A percentile compares a stretch with the other conserved stretches of the same genome.
Conservation (phyloP, 805 yeast species). For the Helenozyma rhizophorensis region DNA sequence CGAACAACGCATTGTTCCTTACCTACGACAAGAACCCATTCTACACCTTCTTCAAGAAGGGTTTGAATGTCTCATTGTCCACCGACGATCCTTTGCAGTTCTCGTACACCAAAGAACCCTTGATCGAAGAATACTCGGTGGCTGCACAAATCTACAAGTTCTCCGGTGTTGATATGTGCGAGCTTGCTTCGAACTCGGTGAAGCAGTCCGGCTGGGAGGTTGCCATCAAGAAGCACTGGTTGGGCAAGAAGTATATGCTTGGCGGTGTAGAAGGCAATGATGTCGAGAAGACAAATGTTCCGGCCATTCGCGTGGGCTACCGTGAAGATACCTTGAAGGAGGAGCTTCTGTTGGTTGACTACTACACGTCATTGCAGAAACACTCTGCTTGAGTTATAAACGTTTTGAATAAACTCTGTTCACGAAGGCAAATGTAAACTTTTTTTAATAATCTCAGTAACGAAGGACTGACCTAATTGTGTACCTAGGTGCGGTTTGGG, state of each 20-base stretch:
- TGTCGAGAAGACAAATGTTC: slow-evolving; percentile 92
- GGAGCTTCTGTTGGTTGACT: slow-evolving; percentile 64
- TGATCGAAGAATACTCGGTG: slow-evolving; percentile 95
- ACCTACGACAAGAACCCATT: slow-evolving; percentile 98
- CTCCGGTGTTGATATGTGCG: slow-evolving; percentile 96
- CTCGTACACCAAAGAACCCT: slow-evolving; percentile 93
- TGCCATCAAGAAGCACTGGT: slow-evolving; percentile 84
- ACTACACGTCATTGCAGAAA: slow-evolving; percentile 39
- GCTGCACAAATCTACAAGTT: slow-evolving; percentile 97
- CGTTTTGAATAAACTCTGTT: too few relatives aligned
- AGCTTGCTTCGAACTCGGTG: slow-evolving; percentile 89
- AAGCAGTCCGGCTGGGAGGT: slow-evolving; percentile 92
- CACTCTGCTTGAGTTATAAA: too few relatives aligned
- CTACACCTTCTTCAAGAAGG: slow-evolving; percentile 84
- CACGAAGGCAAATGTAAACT: neutral
- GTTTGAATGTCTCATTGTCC: slow-evolving; percentile 88
- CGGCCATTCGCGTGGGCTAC: slow-evolving; percentile 79
- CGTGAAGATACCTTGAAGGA: slow-evolving; percentile 75
- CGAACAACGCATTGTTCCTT: slow-evolving; percentile 92
- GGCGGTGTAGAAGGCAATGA: slow-evolving; percentile 79
- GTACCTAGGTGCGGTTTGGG: too few relatives aligned
- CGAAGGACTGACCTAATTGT: neutral
- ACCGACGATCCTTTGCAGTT: slow-evolving; percentile 98
- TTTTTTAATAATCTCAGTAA: neutral
- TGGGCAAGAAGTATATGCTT: slow-evolving; percentile 59